Base-by-base conservation (phyloP, 768 basidiomycete genomes). In the Phallus indusiatus region DNA sequence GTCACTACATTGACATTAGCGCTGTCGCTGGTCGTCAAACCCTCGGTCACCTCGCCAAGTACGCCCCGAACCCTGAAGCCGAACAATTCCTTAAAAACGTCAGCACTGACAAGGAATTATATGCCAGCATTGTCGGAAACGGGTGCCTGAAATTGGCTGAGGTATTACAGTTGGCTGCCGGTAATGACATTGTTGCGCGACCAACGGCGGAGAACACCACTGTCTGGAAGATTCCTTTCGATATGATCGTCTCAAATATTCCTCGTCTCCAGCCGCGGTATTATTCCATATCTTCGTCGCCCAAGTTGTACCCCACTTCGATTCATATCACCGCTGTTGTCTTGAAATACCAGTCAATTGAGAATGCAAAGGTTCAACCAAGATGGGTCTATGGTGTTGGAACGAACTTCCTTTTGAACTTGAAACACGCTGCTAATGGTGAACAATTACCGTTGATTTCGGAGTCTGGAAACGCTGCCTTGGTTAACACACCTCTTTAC, bases 271-370 rank as follows among this genome's bases (percentile, higher is more conserved):
- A 98, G 70, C 94, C 96, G 35, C 88, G 96, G 58, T 99, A 90
- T 76, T 99, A 95, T 73, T 99, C 96, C 35, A 98, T 99, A 71
- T 97, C 96, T 9, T 97, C 94, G 18, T 93, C 90, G 62, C 94
- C 96, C 47, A 98, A 98, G 71, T 75, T 97, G 10, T 70, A 92
- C 71, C 83, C 94, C n/a, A 84, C 81, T 61, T 76, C 87, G 8
- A 92, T 99, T 65, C 96, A 99, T 71, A 85, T 94, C 66, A 99
- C 96, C 16, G 88, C 83, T 56, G 96, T 99, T 55, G 92, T 98
- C 10, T 84, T 98, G 69, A 92, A 94, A 70, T 98, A 95, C 72
- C 78, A 94, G 70, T 85, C 87, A 24, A 66, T 82, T 12, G 70
- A 78, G 35, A 80, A 74, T 61, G 69, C 80, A 5, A 75, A 77